Base-by-base conservation (phyloP, 2,329 filamentous ascomycete genomes). In the Calonectria multiphialidica region DNA sequence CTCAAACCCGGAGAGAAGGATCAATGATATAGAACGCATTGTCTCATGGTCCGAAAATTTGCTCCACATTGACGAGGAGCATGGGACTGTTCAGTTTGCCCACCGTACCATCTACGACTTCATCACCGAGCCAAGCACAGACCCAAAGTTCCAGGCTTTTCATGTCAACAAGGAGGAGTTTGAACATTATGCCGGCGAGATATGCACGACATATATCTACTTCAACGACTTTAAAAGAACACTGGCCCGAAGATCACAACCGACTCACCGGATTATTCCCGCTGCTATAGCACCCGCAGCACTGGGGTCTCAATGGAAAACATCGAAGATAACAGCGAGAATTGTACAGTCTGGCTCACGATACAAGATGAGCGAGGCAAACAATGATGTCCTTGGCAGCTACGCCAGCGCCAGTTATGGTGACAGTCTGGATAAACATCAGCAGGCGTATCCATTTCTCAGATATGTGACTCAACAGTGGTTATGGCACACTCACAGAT, bases 131-230 rank as follows among this genome's bases (percentile, higher is more conserved):
- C 18, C 21, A 18, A 40, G n/a, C 33, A n/a, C 30, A 21, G 16
- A 53, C 21, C 18, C 47, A 12, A 21, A 72, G 55, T 33, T 68
- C n/a, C 68, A 21, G 0, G 25, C 53, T 1, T 74, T 75, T 28
- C 30, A 66, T 12, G 23, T 85, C n/a, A 50, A 80, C 9, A 6
- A 74, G 4, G 30, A 74, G 16, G 73, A 79, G 16, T 79, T 76
- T 1, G 76, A 86, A 65, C 75, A 79, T 33, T 57, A 77, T 7
- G 67, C 82, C 47, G 83, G 83, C 3, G 81, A 84, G 37, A 79
- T 84, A 53, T 86, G 84, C 71, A 53, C 85, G 16, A 83, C 83
- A 0, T 87, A 86, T 71, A 81, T 86, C 21, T 73, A 81, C 12
- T 84, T 84, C 62, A 82, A 79, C 44, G 82, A 85, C 49, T 86